Conservation (phyloP, 805 yeast species). For the Candida lessepsii region DNA sequence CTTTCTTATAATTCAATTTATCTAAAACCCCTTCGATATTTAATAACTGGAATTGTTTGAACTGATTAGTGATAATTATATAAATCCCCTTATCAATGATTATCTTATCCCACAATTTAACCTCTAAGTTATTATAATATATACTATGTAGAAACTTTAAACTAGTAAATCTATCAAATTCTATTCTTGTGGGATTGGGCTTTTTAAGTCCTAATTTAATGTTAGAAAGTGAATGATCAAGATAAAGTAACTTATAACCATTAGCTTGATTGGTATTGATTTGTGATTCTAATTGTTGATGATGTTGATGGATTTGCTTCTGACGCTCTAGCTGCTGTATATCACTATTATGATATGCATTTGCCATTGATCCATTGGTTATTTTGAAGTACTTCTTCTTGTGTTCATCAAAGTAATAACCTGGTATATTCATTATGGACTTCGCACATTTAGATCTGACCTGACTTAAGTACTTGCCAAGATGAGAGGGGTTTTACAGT, state of each 20-base stretch:
- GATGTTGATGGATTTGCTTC: conserved; percentile 7
- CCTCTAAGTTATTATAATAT: conserved; percentile 9
- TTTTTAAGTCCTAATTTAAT: conserved; percentile 13
- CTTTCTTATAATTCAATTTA: too few relatives aligned
- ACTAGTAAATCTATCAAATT: conserved; percentile 12
- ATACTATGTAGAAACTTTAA: conserved; percentile 5
- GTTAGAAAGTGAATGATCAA: conserved; percentile 6
- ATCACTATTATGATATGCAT: conserved; percentile 28
- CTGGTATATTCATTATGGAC: conserved; percentile 26
- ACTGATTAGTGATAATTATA: conserved; percentile 13
- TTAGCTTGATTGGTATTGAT: conserved; percentile 7
- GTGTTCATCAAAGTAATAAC: conserved; percentile 29
- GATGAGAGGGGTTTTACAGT: too few relatives aligned
- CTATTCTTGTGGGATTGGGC: conserved; percentile 9
- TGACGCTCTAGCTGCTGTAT: conserved; percentile 24
- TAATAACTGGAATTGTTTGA: conserved; percentile 12
- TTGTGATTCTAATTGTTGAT: conserved; percentile 5
- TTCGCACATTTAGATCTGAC: not conserved
- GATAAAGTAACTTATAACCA: conserved; percentile 12
- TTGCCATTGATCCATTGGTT: conserved; percentile 25
- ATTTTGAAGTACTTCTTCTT: conserved; percentile 32
- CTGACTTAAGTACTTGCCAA: too few relatives aligned
- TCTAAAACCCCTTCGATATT: conserved; percentile 5
- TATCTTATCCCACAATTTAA: conserved; percentile 14
- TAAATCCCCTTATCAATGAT: conserved; percentile 7